A percentile compares a stretch with the other conserved stretches of the same genome.
phyloP scores from a whole-genome alignment of 495 filamentous ascomycete species.

The Hyphodiscus hymeniophilus region DNA sequence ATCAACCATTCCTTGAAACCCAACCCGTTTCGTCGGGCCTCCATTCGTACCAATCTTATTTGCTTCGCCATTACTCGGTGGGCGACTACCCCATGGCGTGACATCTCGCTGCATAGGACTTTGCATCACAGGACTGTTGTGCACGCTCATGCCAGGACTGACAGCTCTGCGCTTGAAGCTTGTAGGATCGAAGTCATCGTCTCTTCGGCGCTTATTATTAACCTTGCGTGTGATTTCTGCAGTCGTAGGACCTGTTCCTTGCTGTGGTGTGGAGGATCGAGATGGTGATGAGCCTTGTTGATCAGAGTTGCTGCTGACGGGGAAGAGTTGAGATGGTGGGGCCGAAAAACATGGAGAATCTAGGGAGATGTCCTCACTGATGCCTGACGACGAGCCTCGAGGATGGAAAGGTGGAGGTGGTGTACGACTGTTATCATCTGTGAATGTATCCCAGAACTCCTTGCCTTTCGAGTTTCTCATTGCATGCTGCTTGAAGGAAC shows the following conservation, averaged over 20 bases:
- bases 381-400: conserved; percentile 16
- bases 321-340: conserved; percentile 7
- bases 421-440: conserved; percentile 38
- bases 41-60: conserved; percentile 33
- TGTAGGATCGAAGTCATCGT: conserved; percentile 85
- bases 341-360: conserved; percentile 47
- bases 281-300: conserved; percentile 36
- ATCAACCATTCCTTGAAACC: conserved; percentile 92
- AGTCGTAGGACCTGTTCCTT: conserved; percentile 34
- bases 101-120: conserved; percentile 63
- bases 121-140: conserved; percentile 84
- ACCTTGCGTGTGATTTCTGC: conserved; percentile 58
- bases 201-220: conserved; percentile 71
- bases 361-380: conserved; percentile 62
- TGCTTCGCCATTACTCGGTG: conserved; percentile 35
- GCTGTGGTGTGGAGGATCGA: conserved; percentile 29
- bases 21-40: conserved; percentile 47
- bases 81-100: conserved; percentile 62
- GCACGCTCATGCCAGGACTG: conserved; percentile 82
- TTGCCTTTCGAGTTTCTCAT: conserved; percentile 61
- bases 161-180: conserved; percentile 92
- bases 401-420: conserved; percentile 37
- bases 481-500: conserved; percentile 64
- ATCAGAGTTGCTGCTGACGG: conserved; percentile 12
- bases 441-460: conserved; percentile 76